Base-by-base conservation (phyloP, 2,329 filamentous ascomycete species). In the Hypoxylon sp. region DNA sequence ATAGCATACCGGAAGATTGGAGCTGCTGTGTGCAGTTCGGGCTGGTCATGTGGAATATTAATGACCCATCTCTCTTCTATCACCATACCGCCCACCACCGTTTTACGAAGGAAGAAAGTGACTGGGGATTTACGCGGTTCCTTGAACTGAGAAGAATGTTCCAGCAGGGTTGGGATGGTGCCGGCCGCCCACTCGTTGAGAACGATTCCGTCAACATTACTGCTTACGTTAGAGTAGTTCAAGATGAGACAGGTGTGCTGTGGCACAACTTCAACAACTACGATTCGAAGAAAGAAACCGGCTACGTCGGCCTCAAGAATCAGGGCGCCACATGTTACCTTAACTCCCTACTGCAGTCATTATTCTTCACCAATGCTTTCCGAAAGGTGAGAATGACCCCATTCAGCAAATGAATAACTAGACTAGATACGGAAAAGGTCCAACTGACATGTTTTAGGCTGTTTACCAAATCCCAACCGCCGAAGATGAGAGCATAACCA, bases 121-220 rank as follows among this genome's bases (percentile, higher is more conserved):
- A 99, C 76, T 99, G 96, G 96, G 96, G 96, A 1, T 99, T 99
- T 79, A 99, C 96, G n/a, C 86, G 95, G 61, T 99, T 98, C 77
- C 90, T 94, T 11, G 96, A 98, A 79, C 86, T 97, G 53, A 87
- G 93, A 59, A 91, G 90, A 75, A 91, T 98, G 79, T 97, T 98
- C 77, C 91, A 90, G 67, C 84, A 90, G 34, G 86, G 89, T 1
- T 97, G 91, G 87, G 92, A 96, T 63, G 88, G 89, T 21, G 82
- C 84, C 21, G 83, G 80, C 38, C 87, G 92, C 63, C 93, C 91
- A 7, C 85, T 97, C 71, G 87, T 94, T 17, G 93, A 97, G 76
- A 89, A 93, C 74, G 91, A 95, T 63, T 81, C 84, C 6, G 91
- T 90, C 75, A 93, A 93, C 76, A 90, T 97, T 75, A 96, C 93